Evolutionary conservation across 257 asterid genomes (phyloP), one percentile per base, ranked within the genome.

Genomic region (Rhazya stricta): DNA sequence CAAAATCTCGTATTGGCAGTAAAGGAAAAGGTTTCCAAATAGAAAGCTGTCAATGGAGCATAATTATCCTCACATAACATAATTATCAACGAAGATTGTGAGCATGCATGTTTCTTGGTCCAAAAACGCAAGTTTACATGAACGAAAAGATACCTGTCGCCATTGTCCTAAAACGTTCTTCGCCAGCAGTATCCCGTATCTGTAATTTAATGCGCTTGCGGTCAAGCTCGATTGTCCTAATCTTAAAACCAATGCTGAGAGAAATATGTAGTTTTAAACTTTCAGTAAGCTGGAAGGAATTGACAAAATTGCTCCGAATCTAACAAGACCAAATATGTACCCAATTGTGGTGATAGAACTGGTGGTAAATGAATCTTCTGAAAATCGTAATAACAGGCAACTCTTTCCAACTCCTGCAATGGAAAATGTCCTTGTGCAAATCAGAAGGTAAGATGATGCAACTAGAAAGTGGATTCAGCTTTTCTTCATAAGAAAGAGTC

Each of bases 141-240:
- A 56, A 27, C 62, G 1, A 56, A 21, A 56, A 56, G 12, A 9
- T 43, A 77, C 81, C 81, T 48, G 69, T 65, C 21, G 78, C 73
- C 39, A 78, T 78, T 54, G 77, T 78, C 41, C 73, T 69, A 56
- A 78, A 78, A 50, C 81, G 77, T 72, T 78, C 81, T 56, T 78
- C 77, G 29, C 81, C 81, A 65, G 81, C 81, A 12, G 77, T 78
- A 36, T 78, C 81, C 81, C 81, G 71, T 61, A 78, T 78, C 51
- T 78, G 81, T 15, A 78, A 57, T 65, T 78, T 78, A 39, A 78
- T 51, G 41, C 73, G 81, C 73, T 78, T 72, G 19, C 77, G 77
- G 50, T 78, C 81, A 7, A 78, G 66, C 66, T 78, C 81, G 25
- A 78, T 50, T 36, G 73, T 78, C 69, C 81, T 62, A 50, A 78